These are phyloP conservation scores for Phytopythium kandeliae DNA, from an alignment of 352 stramenopile genomes.

Conservation along the genomic window DNA sequence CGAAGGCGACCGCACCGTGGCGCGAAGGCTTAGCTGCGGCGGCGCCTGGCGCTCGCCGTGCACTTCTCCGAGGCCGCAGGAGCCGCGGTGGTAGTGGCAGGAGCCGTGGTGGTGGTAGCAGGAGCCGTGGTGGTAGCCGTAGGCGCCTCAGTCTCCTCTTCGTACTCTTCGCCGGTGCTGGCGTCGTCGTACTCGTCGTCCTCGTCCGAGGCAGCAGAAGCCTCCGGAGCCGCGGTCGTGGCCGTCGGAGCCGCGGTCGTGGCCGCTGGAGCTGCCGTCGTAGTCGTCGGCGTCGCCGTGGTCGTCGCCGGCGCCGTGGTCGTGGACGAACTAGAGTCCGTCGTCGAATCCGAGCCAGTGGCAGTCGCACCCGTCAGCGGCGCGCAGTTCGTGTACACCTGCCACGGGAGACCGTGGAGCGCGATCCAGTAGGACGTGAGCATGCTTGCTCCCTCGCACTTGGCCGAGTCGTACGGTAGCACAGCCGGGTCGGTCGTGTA, in stretches of 20 bases:
- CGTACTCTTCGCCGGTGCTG: neutral
- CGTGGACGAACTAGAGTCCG: conserved; percentile 4
- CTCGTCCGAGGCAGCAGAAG: conserved; percentile 1
- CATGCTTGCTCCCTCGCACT: conserved; percentile 19
- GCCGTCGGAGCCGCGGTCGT: neutral
- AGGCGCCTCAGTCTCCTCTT: neutral
- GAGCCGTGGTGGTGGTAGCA: neutral
- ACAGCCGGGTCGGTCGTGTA: conserved; percentile 10
- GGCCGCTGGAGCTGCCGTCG: conserved; percentile 1
- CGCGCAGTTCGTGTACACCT: conserved; percentile 32
- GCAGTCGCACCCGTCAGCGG: conserved; percentile 12
- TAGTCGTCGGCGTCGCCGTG: conserved; percentile 1
- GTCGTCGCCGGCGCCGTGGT: conserved; percentile 1
- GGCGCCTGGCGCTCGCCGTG: neutral
- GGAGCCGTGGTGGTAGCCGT: neutral
- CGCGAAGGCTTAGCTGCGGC: neutral
- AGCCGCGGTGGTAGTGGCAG: neutral
- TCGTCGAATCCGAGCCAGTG: conserved; percentile 15
- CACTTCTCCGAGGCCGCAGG: neutral
- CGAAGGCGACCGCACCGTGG: too few species aligned
- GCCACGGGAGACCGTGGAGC: conserved; percentile 20
- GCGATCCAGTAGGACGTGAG: conserved; percentile 25
- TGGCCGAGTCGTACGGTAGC: conserved; percentile 17
- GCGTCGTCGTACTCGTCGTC: neutral
- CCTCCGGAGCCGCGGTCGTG: neutral